Percentiles rank a stretch among this genome's conserved stretches.
Conservation (phyloP, 1,284 basidiomycete species). For the Boletus hoseneyae region DNA sequence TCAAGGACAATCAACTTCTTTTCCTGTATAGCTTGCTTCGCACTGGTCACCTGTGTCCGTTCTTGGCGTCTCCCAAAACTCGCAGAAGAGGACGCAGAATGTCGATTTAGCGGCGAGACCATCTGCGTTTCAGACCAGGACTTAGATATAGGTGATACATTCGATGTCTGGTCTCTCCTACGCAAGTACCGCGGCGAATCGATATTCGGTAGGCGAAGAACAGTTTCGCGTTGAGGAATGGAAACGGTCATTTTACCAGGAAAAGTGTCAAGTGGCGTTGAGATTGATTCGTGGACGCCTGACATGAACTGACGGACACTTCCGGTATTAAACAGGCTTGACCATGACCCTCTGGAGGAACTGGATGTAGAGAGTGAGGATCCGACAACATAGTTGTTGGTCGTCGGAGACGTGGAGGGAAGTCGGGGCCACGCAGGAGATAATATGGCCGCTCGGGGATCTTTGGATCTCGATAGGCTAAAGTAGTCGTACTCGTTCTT, state of each 20-base stretch:
- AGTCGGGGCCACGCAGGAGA: constrained; percentile 36
- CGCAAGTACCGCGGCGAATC: constrained; percentile 27
- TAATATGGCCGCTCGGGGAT: constrained; percentile 26
- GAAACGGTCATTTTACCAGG: constrained; percentile 28
- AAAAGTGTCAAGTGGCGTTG: constrained; percentile 35
- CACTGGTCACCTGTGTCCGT: constrained; percentile 35
- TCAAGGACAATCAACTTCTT: constrained; percentile 38
- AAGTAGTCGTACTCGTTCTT: constrained; percentile 45
- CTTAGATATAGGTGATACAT: constrained; percentile 41
- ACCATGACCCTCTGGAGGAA: constrained; percentile 72
- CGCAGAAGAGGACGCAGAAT: constrained; percentile 42
- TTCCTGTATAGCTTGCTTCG: constrained; percentile 29
- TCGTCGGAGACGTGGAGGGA: constrained; percentile 33
- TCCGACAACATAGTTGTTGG: constrained; percentile 32
- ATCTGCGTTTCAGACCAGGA: constrained; percentile 52
- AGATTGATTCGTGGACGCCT: constrained; percentile 48
- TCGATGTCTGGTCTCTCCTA: constrained; percentile 27
- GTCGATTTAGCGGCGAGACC: constrained; percentile 24
- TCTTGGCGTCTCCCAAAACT: constrained; percentile 37
- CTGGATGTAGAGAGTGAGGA: constrained; percentile 43
- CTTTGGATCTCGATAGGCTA: constrained; percentile 39
- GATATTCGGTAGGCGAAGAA: constrained; percentile 22
- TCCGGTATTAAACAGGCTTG: constrained; percentile 64
- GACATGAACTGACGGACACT: constrained; percentile 64
- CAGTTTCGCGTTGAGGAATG: constrained; percentile 27